Evolutionary conservation across 768 basidiomycete genomes (phyloP), one percentile per base, ranked within the genome.

Genomic region (Rhizopogon sp.): DNA sequence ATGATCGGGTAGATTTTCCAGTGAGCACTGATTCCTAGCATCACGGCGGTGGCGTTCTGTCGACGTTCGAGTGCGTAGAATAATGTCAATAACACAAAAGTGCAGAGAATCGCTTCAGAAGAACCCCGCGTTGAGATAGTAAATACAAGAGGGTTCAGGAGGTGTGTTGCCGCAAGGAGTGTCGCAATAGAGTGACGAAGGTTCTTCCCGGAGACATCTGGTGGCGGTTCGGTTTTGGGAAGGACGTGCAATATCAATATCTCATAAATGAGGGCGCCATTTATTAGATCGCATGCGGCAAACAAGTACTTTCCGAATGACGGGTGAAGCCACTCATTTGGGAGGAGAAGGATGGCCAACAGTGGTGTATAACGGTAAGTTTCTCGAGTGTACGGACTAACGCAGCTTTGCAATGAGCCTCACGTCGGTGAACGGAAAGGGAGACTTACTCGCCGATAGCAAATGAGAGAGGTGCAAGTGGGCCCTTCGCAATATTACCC

Each of bases 1-100:
- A 99, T 82, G 60, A 95, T 76, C 0, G 97, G 97, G 65, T 97
- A 98, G 54, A 99, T 91, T 72, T 99, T 99, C 91, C 93, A 96
- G 63, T 98, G 94, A 0, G 93, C 85, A 58, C 90, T 86, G 40
- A 93, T 61, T 1, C 93, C 97, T 20, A 95, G 76, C 53, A 87
- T 64, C 5, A 90, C 60, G 0, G 92, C 94, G 0, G 92, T 83
- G 3, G 69, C 58, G 47, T 80, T 76, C 84, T 89, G 88, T 43
- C 75, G 74, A 3, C 72, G 74, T 41, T 78, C 77, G 55, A 88
- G 70, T 2, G 84, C 82, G 31, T 71, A 76, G 65, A 81, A 81
- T 28, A 95, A 71, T 0, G 86, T 83, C 50, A 80, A 71, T 39
- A 97, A 77, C 39, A 98, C 88, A 54, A 95, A 76, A 1, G 88